These are phyloP conservation scores for Ophiostoma australiae DNA, from an alignment of 2,329 filamentous ascomycete species.

Conservation along the genomic window DNA sequence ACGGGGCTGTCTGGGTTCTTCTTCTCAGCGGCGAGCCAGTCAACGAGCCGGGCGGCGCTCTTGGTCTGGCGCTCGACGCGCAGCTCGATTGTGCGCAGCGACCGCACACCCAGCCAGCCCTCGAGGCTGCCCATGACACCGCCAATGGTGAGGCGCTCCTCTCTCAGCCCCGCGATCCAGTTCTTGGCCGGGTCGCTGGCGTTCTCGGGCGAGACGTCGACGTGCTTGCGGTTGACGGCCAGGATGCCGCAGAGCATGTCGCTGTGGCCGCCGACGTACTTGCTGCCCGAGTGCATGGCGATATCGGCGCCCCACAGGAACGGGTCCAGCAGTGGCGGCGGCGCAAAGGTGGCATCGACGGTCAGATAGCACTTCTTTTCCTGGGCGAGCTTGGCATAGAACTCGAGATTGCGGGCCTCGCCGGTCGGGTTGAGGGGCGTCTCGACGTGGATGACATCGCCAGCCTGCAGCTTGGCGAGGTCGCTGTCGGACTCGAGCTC, in stretches of 20 bases:
- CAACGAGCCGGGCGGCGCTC: slow-evolving; percentile 64
- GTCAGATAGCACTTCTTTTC: slow-evolving; percentile 67
- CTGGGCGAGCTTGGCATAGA: slow-evolving; percentile 69
- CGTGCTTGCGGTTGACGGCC: slow-evolving; percentile 49
- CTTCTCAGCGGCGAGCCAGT: slow-evolving; percentile 60
- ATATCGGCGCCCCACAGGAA: slow-evolving; percentile 76
- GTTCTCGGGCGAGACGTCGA: slow-evolving; percentile 23
- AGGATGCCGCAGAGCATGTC: slow-evolving; percentile 89
- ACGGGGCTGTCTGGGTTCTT: slow-evolving; percentile 39
- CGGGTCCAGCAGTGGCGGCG: slow-evolving; percentile 82
- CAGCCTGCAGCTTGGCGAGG: slow-evolving; percentile 60
- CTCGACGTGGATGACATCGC: slow-evolving; percentile 86
- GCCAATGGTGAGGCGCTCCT: slow-evolving; percentile 73
- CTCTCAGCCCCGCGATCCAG: slow-evolving; percentile 57
- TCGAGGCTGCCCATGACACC: slow-evolving; percentile 84
- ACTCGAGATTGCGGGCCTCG: slow-evolving; percentile 66
- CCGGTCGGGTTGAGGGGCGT: slow-evolving; percentile 91
- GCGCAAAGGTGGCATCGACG: slow-evolving; percentile 89
- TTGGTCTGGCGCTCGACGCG: slow-evolving; percentile 71
- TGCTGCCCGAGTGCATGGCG: slow-evolving; percentile 88
- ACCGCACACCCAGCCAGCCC: slow-evolving; percentile 85
- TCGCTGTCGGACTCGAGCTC: slow-evolving; percentile 51
- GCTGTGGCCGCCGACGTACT: slow-evolving; percentile 93
- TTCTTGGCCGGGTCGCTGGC: slow-evolving; percentile 40
- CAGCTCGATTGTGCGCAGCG: slow-evolving; percentile 78